Evolutionary conservation across 2,329 filamentous ascomycete genomes (phyloP).

Genomic region (Cercospora canescens): DNA sequence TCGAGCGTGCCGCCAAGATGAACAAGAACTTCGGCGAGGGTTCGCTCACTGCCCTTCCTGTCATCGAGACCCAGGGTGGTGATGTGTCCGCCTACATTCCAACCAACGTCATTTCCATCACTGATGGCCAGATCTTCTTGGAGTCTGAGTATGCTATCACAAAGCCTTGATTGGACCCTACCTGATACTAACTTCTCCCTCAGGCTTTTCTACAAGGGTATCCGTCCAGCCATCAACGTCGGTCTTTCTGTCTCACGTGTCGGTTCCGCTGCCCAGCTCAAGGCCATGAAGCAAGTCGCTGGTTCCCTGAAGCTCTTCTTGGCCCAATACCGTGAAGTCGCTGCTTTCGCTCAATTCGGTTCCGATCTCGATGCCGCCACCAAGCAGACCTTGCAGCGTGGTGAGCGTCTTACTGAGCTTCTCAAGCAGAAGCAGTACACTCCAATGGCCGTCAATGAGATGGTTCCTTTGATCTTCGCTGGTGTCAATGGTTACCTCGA

Average conservation of each 20-base stretch:
- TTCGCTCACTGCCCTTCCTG: conserved; percentile 92
- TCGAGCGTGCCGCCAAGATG: conserved; percentile 99
- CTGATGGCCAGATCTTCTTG: conserved; percentile 99
- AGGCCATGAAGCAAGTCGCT: conserved; percentile 99
- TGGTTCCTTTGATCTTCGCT: conserved; percentile 98
- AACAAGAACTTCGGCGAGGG: conserved; percentile 86
- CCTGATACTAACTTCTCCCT: neutral
- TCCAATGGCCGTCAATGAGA: conserved; percentile 98
- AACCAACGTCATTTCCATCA: conserved; percentile 99
- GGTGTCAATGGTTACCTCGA: conserved; percentile 98
- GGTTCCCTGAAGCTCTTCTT: conserved; percentile 99
- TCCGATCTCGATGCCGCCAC: conserved; percentile 98
- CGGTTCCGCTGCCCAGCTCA: conserved; percentile 98
- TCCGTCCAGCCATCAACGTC: conserved; percentile 99
- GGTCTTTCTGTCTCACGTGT: conserved; percentile 99
- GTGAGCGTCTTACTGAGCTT: conserved; percentile 98
- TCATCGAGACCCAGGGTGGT: conserved; percentile 99
- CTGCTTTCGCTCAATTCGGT: conserved; percentile 99
- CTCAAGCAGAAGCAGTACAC: conserved; percentile 99
- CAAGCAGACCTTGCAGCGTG: conserved; percentile 97
- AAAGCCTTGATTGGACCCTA: neutral
- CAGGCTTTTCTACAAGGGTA: conserved; percentile 98
- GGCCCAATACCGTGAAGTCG: conserved; percentile 99
- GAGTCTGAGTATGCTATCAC: conserved; percentile 65
- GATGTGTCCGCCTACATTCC: conserved; percentile 99